These are phyloP conservation scores for Teratosphaeriaceae sp. DNA, from an alignment of 2,329 filamentous ascomycete species.

Conservation along the genomic window DNA sequence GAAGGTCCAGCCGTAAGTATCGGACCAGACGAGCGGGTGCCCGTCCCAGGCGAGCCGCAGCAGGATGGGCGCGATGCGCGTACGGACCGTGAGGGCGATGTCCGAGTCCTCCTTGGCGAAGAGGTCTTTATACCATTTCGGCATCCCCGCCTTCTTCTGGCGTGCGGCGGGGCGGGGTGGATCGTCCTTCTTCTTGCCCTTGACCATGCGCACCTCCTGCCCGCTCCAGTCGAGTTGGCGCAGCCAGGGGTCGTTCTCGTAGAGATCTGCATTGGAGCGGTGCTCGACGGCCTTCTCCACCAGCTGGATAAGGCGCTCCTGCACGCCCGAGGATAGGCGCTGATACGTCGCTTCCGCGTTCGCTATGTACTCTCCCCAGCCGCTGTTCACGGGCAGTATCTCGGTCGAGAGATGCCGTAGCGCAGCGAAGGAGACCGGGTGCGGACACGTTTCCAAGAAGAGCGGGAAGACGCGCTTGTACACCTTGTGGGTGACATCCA, in stretches of 20 bases:
- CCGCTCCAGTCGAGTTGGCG: slow-evolving; percentile 92
- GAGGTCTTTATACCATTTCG: slow-evolving; percentile 91
- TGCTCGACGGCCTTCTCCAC: slow-evolving; percentile 70
- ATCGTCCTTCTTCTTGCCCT: slow-evolving; percentile 81
- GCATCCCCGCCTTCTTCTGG: slow-evolving; percentile 93
- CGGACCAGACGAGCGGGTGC: slow-evolving; percentile 85
- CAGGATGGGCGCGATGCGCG: slow-evolving; percentile 77
- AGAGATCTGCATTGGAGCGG: slow-evolving; percentile 62
- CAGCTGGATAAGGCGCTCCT: slow-evolving; percentile 64
- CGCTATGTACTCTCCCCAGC: slow-evolving; percentile 78
- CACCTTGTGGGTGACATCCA: slow-evolving; percentile 86
- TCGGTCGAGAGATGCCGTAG: slow-evolving; percentile 88
- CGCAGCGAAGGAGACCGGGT: slow-evolving; percentile 94
- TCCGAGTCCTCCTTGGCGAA: slow-evolving; percentile 61
- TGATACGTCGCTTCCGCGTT: slow-evolving; percentile 83
- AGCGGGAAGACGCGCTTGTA: slow-evolving; percentile 89
- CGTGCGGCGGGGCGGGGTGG: slow-evolving; percentile 68
- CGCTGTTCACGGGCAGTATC: slow-evolving; percentile 80
- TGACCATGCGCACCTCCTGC: slow-evolving; percentile 85
- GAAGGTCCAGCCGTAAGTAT: slow-evolving; percentile 90
- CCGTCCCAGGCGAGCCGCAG: slow-evolving; percentile 84
- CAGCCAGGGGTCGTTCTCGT: slow-evolving; percentile 80
- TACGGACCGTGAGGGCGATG: slow-evolving; percentile 77
- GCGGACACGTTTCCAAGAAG: slow-evolving; percentile 84
- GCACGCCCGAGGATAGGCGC: slow-evolving; percentile 67